phyloP scores from a whole-genome alignment of 306 rosid genomes.

The Pterocarpus macrocarpus region DNA sequence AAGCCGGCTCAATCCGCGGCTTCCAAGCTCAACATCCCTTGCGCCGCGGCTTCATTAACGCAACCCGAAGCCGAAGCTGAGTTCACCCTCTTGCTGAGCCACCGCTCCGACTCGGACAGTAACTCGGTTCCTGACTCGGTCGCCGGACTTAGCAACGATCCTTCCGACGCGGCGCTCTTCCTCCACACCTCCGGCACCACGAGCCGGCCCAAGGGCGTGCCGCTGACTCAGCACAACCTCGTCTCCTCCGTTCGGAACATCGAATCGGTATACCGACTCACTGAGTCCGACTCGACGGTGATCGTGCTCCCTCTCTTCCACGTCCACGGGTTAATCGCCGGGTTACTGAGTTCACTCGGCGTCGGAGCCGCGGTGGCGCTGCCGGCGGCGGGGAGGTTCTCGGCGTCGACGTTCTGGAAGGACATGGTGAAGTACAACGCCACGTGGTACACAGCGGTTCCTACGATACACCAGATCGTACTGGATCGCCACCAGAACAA shows the following conservation, averaged over 20 bases:
- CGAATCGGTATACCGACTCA: conserved; percentile 74
- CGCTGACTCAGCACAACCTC: conserved; percentile 81
- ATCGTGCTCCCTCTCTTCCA: conserved; percentile 87
- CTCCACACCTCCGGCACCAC: conserved; percentile 99
- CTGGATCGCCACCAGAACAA: conserved; percentile 75
- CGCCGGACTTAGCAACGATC: conserved; percentile 52
- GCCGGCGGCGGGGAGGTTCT: conserved; percentile 83
- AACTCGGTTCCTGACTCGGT: conserved; percentile 34
- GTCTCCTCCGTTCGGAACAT: conserved; percentile 76
- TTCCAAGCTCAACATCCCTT: conserved; percentile 64
- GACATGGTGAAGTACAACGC: conserved; percentile 75
- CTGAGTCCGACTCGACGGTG: conserved; percentile 79
- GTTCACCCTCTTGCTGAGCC: conserved; percentile 46
- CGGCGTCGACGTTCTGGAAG: conserved; percentile 84
- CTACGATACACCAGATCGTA: conserved; percentile 94
- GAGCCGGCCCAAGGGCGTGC: conserved; percentile 94
- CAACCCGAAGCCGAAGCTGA: conserved; percentile 35
- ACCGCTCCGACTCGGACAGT: background rate
- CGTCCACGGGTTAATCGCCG: conserved; percentile 86
- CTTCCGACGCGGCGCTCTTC: conserved; percentile 82
- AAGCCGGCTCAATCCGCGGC: conserved; percentile 66
- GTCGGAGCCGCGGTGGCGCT: conserved; percentile 72
- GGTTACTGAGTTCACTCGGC: conserved; percentile 67
- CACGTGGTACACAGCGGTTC: conserved; percentile 97
- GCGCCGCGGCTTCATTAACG: conserved; percentile 56